Percentiles rank a stretch among this genome's conserved stretches.
Evolutionary conservation across 208 protist species (phyloP).

Genomic region (Acanthamoeba divionensis): DNA sequence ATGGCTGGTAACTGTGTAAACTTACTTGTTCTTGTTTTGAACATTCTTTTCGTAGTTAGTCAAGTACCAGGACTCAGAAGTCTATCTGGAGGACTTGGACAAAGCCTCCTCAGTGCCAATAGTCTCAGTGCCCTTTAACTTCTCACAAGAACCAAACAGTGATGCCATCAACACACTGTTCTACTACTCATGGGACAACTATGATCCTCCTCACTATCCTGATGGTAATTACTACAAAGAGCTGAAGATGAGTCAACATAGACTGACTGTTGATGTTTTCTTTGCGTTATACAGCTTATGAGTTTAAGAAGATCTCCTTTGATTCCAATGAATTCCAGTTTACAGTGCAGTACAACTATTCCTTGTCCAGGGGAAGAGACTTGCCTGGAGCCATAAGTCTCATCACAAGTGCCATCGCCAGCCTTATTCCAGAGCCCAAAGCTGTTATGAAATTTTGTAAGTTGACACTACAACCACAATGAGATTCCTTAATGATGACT

Average conservation of each 20-base stretch:
- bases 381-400: neutral
- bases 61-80: neutral
- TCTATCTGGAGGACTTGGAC: neutral
- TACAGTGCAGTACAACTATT: slow-evolving; percentile 24
- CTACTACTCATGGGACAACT: neutral
- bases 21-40: too few relatives aligned
- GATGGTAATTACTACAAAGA: too few relatives aligned
- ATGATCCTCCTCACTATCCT: too few relatives aligned
- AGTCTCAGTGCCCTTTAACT: slow-evolving; percentile 48
- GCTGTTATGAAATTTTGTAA: neutral
- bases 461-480: too few relatives aligned
- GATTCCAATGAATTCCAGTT: neutral
- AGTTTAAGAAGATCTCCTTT: neutral
- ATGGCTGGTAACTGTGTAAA: too few relatives aligned
- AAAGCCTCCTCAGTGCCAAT: neutral
- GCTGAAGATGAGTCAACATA: too few relatives aligned
- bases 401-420: slow-evolving; percentile 20
- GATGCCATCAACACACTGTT: neutral
- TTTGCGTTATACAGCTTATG: neutral
- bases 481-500: neutral
- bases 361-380: neutral
- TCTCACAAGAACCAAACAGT: neutral
- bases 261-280: neutral
- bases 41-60: slow-evolving; percentile 30
- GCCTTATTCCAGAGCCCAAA: neutral